Percentiles rank a stretch among this genome's conserved stretches.
Conservation (phyloP, 1,139 yeast genomes). For the Geotrichum macrosporum region DNA sequence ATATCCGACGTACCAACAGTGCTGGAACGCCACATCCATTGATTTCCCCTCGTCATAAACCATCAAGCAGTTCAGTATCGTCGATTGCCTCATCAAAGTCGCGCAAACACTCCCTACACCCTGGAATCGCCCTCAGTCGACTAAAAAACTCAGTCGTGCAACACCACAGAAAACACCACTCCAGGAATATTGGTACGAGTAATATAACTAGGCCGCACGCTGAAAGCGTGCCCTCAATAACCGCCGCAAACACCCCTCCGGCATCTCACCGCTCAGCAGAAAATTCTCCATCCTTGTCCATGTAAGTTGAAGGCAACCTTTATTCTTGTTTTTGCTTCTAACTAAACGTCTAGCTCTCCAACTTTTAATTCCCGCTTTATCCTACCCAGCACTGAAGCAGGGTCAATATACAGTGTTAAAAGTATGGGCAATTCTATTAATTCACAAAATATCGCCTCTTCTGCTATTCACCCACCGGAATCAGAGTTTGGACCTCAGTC, state of each 20-base stretch:
- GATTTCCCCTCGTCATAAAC: background rate
- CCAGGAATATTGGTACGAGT: background rate
- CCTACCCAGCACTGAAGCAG: conserved; percentile 1
- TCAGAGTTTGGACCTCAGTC: too few species aligned
- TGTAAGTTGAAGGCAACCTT: conserved; percentile 6
- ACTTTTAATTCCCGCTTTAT: conserved; percentile 9
- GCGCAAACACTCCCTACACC: background rate
- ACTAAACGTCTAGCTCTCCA: background rate
- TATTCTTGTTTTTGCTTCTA: background rate
- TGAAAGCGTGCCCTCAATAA: too few species aligned
- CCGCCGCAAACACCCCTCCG: too few species aligned
- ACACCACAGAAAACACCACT: conserved; percentile 7
- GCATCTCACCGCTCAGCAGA: background rate
- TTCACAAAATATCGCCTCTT: background rate
- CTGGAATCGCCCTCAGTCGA: background rate
- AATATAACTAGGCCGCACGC: too few species aligned
- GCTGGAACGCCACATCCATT: background rate
- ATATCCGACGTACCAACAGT: too few species aligned
- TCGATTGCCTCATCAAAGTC: background rate
- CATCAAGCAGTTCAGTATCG: background rate
- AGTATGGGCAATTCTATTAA: conserved; percentile 2
- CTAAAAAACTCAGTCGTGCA: conserved; percentile 15
- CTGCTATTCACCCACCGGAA: background rate
- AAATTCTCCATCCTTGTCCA: background rate
- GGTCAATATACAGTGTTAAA: conserved; percentile 10